Base-by-base conservation (phyloP, 2,329 filamentous ascomycete species). In the Podosphaera leucotricha region DNA sequence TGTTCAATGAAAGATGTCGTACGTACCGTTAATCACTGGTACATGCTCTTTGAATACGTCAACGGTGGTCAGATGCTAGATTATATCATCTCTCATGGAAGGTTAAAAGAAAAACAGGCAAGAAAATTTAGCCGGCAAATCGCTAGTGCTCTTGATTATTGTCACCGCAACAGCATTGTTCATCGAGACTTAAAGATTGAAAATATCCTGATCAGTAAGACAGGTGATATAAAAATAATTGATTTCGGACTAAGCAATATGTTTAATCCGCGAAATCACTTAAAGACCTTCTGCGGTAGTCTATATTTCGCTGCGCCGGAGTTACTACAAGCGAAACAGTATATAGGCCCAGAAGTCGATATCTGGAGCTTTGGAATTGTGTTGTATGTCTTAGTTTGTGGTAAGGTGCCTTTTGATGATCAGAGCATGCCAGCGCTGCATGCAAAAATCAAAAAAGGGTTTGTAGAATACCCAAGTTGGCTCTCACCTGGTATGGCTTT, bases 291-390 rank as follows among this genome's bases (percentile, higher is more conserved):
- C 57, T 98, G 90, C 56, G 90, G 90, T 40, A 94, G 86, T 66
- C 66, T 98, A 33, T 98, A 98, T 60, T 98, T 98, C 64, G 90
- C 90, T 22, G 90, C 90, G 1, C 90, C 90, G 0, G 90, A 98
- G 59, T 66, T 98, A 43, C 68, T 98, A 41, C 87, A 95, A 59
- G 90, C 90, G 30, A 80, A 82, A 56, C 83, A 86, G 46, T 98
- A 98, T 57, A 92, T 83, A 1, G 90, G 90, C 0, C 90, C 90
- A 0, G 90, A 98, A 59, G 90, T 98, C 22, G 90, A 98, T 57
- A 74, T 95, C 1, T 98, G 90, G 90, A 95, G 90, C 64, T 95
- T 95, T 61, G 90, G 90, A 19, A 94, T 98, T 53, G 90, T 98
- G 11, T 71, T 98, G 13, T 98, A 95, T 55, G 90, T 98, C 46